These are phyloP conservation scores for Syncephalastrum monosporum DNA, from an alignment of 371 early-diverging fungal species.

Conservation along the genomic window DNA sequence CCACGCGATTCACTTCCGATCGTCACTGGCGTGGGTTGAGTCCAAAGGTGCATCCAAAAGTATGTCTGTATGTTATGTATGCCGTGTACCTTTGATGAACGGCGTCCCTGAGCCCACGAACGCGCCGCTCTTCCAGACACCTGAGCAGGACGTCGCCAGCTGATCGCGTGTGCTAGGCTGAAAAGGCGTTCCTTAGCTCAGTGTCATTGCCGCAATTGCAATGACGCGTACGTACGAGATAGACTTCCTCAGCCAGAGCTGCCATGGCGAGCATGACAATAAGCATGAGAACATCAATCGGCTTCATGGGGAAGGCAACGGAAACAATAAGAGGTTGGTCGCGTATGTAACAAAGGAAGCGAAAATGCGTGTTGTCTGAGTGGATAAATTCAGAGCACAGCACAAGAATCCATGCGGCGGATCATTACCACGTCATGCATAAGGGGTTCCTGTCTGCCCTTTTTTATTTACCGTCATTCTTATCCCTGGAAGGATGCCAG, in stretches of 20 bases:
- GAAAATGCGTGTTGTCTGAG: not conserved
- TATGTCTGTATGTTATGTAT: too few species aligned
- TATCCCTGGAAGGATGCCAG: too few species aligned
- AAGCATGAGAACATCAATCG: too few species aligned
- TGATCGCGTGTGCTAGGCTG: constrained; percentile 11
- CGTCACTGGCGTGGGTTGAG: constrained; percentile 31
- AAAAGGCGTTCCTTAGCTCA: constrained; percentile 16
- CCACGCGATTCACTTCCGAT: constrained; percentile 34
- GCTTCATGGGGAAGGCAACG: too few species aligned
- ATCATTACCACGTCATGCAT: not conserved
- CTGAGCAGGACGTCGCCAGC: constrained; percentile 40
- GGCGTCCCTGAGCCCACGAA: constrained; percentile 40
- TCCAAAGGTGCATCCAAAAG: not conserved
- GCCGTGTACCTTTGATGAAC: constrained; percentile 31
- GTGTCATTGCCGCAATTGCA: not conserved
- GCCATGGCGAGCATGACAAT: not conserved
- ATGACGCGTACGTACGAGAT: constrained; percentile 5
- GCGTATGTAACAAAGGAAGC: not conserved
- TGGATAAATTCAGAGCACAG: too few species aligned
- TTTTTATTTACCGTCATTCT: too few species aligned
- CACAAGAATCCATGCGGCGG: not conserved
- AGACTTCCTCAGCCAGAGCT: constrained; percentile 21
- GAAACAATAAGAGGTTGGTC: not conserved
- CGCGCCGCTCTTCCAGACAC: constrained; percentile 37
- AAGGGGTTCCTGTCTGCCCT: too few species aligned